phyloP scores from a whole-genome alignment of 805 yeast genomes.

The Metschnikowia bowlesiae region DNA sequence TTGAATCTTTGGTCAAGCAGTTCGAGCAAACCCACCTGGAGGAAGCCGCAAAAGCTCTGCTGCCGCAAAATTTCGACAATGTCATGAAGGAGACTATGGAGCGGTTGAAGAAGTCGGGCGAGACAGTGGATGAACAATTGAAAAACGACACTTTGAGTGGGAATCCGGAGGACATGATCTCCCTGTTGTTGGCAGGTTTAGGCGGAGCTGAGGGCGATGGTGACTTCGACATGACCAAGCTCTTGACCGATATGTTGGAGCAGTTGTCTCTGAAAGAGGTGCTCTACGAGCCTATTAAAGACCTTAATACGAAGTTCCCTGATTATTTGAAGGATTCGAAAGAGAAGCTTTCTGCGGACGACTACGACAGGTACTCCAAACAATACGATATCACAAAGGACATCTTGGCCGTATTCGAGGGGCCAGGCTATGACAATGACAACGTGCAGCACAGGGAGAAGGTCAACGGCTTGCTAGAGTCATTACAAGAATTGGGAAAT shows the following conservation, averaged over 20 bases:
- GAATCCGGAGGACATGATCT: conserved; percentile 51
- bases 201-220: conserved; percentile 36
- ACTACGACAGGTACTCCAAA: conserved; percentile 48
- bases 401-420: conserved; percentile 66
- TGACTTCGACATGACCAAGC: conserved; percentile 57
- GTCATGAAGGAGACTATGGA: conserved; percentile 78
- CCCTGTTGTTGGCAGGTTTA: conserved; percentile 52
- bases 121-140: conserved; percentile 57
- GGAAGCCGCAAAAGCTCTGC: conserved; percentile 28
- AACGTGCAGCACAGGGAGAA: conserved; percentile 41
- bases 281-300: conserved; percentile 83
- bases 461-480: conserved; percentile 57
- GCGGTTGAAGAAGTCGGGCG: conserved; percentile 74
- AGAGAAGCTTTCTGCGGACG: conserved; percentile 40
- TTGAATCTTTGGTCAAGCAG: conserved; percentile 45
- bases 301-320: conserved; percentile 68
- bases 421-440: conserved; percentile 54
- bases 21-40: conserved; percentile 33
- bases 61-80: conserved; percentile 52
- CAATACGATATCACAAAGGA: conserved; percentile 61
- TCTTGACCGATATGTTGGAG: conserved; percentile 69
- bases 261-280: conserved; percentile 83
- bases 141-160: conserved; percentile 40
- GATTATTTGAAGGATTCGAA: conserved; percentile 59
- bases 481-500: conserved; percentile 70